phyloP scores from a whole-genome alignment of 2,329 filamentous ascomycete species.

The Xylaria sp. region DNA sequence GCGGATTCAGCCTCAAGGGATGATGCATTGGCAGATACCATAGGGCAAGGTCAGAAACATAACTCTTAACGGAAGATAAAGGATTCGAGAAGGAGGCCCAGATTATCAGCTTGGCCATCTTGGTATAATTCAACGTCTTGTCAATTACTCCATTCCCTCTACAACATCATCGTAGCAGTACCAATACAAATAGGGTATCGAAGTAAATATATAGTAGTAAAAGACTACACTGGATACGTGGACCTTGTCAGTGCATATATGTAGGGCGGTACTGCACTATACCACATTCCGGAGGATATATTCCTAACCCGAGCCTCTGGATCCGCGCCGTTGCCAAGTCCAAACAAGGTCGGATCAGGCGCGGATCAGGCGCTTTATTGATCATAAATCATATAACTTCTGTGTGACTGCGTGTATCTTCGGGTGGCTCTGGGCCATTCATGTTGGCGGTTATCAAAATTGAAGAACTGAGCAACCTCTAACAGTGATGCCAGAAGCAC shows the following conservation, averaged over 20 bases:
- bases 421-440: background rate
- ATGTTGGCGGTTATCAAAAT: background rate
- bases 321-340: background rate
- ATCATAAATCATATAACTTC: background rate
- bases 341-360: background rate
- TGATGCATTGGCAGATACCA: background rate
- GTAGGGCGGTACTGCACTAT: background rate
- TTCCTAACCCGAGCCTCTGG: slow-evolving; percentile 1
- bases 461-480: background rate
- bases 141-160: background rate
- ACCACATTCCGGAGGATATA: background rate
- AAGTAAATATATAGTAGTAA: background rate
- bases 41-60: background rate
- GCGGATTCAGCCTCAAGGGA: background rate
- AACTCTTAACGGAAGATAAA: background rate
- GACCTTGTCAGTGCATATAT: background rate
- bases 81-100: background rate
- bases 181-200: background rate
- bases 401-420: background rate
- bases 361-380: background rate
- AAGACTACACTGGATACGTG: too few relatives aligned
- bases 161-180: background rate
- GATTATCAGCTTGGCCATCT: background rate
- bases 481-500: background rate
- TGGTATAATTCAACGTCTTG: background rate